These are phyloP conservation scores for Mycena sp. DNA, from an alignment of 1,284 basidiomycete species.

Conservation along the genomic window DNA sequence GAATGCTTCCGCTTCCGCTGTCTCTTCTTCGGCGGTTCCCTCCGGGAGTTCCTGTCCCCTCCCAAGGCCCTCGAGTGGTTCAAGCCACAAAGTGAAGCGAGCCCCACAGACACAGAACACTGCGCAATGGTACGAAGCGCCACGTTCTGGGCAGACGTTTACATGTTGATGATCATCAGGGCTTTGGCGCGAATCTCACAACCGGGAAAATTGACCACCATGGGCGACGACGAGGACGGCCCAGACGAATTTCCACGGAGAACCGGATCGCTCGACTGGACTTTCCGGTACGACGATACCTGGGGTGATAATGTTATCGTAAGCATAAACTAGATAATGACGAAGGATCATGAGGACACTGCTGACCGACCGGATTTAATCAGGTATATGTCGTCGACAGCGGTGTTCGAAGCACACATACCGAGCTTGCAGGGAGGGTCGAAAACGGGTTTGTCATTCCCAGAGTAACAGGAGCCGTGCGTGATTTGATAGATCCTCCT, in stretches of 20 bases:
- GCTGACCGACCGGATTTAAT: not conserved
- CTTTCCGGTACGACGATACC: not conserved
- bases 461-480: not conserved
- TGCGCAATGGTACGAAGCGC: too few species aligned
- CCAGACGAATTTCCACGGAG: not conserved
- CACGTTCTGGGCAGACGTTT: too few species aligned
- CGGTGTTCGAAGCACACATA: not conserved
- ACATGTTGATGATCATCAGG: not conserved
- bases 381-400: conserved; percentile 4
- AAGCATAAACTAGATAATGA: not conserved
- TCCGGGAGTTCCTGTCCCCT: too few species aligned
- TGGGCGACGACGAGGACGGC: not conserved
- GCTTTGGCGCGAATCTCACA: not conserved
- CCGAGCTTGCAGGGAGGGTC: not conserved
- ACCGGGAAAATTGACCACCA: not conserved
- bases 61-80: too few species aligned
- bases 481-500: not conserved
- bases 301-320: not conserved
- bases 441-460: not conserved
- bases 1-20: too few species aligned
- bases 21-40: too few species aligned
- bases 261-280: not conserved
- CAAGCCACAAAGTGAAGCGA: too few species aligned
- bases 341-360: too few species aligned
- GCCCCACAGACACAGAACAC: too few species aligned